A percentile compares a stretch with the other conserved stretches of the same genome.
phyloP scores from a whole-genome alignment of 1,139 yeast genomes.

The Suhomyces wounanorum region DNA sequence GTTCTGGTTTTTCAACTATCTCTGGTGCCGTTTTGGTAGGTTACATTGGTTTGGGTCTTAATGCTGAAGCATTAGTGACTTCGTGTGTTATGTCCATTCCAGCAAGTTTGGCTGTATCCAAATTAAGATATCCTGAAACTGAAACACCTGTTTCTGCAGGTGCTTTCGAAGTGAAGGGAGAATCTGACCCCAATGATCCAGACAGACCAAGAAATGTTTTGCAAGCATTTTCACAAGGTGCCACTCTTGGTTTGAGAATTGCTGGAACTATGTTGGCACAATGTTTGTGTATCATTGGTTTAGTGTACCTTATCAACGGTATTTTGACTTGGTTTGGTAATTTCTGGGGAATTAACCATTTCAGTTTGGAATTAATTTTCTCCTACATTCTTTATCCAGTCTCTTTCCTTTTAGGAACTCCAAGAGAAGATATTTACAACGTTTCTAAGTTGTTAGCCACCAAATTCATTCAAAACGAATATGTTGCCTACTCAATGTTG shows the following conservation, averaged over 20 bases:
- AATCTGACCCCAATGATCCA: slow-evolving; percentile 31
- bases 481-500: slow-evolving; percentile 55
- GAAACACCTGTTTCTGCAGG: slow-evolving; percentile 59
- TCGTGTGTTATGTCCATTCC: slow-evolving; percentile 76
- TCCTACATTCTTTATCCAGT: slow-evolving; percentile 64
- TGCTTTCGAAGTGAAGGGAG: slow-evolving; percentile 26
- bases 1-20: slow-evolving; percentile 68
- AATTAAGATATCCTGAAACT: slow-evolving; percentile 62
- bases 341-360: slow-evolving; percentile 57
- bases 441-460: slow-evolving; percentile 57
- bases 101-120: slow-evolving; percentile 64
- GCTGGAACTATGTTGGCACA: slow-evolving; percentile 65
- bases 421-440: slow-evolving; percentile 54
- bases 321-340: slow-evolving; percentile 64
- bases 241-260: slow-evolving; percentile 58
- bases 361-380: slow-evolving; percentile 58
- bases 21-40: slow-evolving; percentile 69
- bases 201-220: slow-evolving; percentile 57
- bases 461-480: slow-evolving; percentile 66
- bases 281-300: slow-evolving; percentile 63
- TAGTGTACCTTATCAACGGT: slow-evolving; percentile 61
- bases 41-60: slow-evolving; percentile 64
- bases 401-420: slow-evolving; percentile 63
- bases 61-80: slow-evolving; percentile 64
- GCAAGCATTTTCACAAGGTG: slow-evolving; percentile 67